Evolutionary conservation across 257 asterid genomes (phyloP).

Genomic region (Vinca minor): DNA sequence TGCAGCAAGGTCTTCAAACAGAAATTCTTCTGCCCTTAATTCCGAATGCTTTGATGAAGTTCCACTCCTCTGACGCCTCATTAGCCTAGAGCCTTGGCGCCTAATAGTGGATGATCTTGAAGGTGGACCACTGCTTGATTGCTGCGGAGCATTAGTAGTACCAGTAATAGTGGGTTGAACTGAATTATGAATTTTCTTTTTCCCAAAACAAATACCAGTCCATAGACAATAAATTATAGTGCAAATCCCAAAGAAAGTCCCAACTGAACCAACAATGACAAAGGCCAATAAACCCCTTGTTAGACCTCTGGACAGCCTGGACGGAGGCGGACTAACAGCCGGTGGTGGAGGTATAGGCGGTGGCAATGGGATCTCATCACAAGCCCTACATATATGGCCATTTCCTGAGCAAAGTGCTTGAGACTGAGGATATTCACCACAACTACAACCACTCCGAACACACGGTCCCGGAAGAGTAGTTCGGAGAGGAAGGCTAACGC

Average conservation of each 20-base stretch:
- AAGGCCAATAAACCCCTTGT: slow-evolving; percentile 52
- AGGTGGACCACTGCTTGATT: slow-evolving; percentile 42
- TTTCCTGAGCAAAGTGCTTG: slow-evolving; percentile 54
- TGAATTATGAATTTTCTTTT: slow-evolving; percentile 72
- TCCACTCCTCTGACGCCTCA: slow-evolving; percentile 87
- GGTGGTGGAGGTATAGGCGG: slow-evolving; percentile 14
- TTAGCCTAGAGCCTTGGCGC: slow-evolving; percentile 69
- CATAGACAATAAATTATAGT: slow-evolving; percentile 49
- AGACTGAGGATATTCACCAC: slow-evolving; percentile 61
- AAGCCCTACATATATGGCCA: slow-evolving; percentile 65
- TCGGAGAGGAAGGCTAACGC: slow-evolving; percentile 40
- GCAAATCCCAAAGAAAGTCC: slow-evolving; percentile 64
- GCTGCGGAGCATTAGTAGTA: slow-evolving; percentile 24
- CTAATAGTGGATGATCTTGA: slow-evolving; percentile 73
- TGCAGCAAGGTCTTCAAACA: slow-evolving; percentile 44
- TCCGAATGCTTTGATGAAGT: slow-evolving; percentile 66
- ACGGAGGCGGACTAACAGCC: slow-evolving; percentile 18
- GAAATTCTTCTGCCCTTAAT: slow-evolving; percentile 65
- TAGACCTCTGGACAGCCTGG: slow-evolving; percentile 31
- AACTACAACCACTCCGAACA: slow-evolving; percentile 36
- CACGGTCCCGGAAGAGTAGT: slow-evolving; percentile 72
- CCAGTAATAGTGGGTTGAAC: slow-evolving; percentile 64
- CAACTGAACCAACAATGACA: slow-evolving; percentile 64
- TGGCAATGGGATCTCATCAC: slow-evolving; percentile 34
- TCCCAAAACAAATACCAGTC: slow-evolving; percentile 66